Conservation (phyloP, 495 filamentous ascomycete genomes). For the Cetradonia linearis region DNA sequence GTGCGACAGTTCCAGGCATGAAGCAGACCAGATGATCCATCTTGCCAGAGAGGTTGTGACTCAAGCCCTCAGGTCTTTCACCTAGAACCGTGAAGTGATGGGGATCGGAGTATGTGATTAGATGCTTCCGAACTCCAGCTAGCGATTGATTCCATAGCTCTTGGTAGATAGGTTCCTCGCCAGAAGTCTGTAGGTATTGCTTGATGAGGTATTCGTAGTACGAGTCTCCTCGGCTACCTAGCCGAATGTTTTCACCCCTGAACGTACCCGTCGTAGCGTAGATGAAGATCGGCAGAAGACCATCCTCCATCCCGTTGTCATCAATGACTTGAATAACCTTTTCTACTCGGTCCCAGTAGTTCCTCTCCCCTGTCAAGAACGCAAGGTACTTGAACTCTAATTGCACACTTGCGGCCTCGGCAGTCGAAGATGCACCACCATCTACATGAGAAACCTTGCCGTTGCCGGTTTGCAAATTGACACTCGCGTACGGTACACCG, state of each 20-base stretch:
- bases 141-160: conserved; percentile 90
- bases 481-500: conserved; percentile 80
- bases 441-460: conserved; percentile 74
- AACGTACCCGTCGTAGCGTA: conserved; percentile 71
- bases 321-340: conserved; percentile 86
- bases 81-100: conserved; percentile 75
- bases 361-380: conserved; percentile 82
- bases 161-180: conserved; percentile 74
- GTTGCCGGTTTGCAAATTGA: conserved; percentile 67
- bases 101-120: conserved; percentile 76
- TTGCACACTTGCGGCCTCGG: conserved; percentile 85
- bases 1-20: conserved; percentile 89
- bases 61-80: conserved; percentile 70
- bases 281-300: conserved; percentile 84
- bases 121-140: conserved; percentile 76
- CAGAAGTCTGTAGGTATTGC: conserved; percentile 55
- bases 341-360: conserved; percentile 85
- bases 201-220: conserved; percentile 59
- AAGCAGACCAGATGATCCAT: conserved; percentile 99
- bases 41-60: conserved; percentile 58
- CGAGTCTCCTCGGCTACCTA: conserved; percentile 88
- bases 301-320: conserved; percentile 63
- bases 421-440: conserved; percentile 83
- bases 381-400: conserved; percentile 97
- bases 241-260: conserved; percentile 70